Evolutionary conservation across 1,139 yeast species (phyloP).

Genomic region (Kodamaea alishanica): DNA sequence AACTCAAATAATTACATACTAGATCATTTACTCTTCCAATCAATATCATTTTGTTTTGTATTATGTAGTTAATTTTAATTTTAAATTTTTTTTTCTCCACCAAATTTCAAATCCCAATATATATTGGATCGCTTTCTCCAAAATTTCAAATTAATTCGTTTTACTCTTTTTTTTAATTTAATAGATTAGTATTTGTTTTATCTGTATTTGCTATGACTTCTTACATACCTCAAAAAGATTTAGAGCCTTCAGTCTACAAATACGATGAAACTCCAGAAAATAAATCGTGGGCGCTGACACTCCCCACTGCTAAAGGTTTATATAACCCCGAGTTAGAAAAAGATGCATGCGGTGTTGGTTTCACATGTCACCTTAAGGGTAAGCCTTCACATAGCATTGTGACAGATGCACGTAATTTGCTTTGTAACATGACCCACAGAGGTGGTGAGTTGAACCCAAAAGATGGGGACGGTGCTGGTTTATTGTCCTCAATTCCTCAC

Average conservation of each 20-base stretch:
- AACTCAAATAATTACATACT: too few relatives aligned
- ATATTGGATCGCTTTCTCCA: too few relatives aligned
- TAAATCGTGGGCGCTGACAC: slow-evolving; percentile 86
- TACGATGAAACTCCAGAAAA: slow-evolving; percentile 77
- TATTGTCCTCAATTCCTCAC: slow-evolving; percentile 89
- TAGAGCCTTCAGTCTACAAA: slow-evolving; percentile 45
- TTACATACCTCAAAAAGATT: slow-evolving; percentile 41
- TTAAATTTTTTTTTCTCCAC: too few relatives aligned
- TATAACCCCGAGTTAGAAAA: slow-evolving; percentile 93
- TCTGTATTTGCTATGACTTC: slow-evolving; percentile 16
- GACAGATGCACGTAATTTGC: slow-evolving; percentile 79
- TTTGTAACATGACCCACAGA: slow-evolving; percentile 97
- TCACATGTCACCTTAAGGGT: slow-evolving; percentile 93
- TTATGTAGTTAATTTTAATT: too few relatives aligned
- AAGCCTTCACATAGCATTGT: slow-evolving; percentile 84
- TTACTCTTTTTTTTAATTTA: too few relatives aligned
- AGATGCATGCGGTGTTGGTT: slow-evolving; percentile 99
- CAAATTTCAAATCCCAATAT: too few relatives aligned
- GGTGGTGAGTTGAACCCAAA: slow-evolving; percentile 97
- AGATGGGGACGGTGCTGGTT: slow-evolving; percentile 99
- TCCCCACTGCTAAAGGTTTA: slow-evolving; percentile 84
- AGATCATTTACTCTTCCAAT: too few relatives aligned
- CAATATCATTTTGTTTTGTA: too few relatives aligned
- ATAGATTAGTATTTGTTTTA: too few relatives aligned
- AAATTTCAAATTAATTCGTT: too few relatives aligned